Evolutionary conservation across 2,329 filamentous ascomycete species (phyloP), one percentile per base, ranked within the genome.

Genomic region (Ophiosphaerella narmari): DNA sequence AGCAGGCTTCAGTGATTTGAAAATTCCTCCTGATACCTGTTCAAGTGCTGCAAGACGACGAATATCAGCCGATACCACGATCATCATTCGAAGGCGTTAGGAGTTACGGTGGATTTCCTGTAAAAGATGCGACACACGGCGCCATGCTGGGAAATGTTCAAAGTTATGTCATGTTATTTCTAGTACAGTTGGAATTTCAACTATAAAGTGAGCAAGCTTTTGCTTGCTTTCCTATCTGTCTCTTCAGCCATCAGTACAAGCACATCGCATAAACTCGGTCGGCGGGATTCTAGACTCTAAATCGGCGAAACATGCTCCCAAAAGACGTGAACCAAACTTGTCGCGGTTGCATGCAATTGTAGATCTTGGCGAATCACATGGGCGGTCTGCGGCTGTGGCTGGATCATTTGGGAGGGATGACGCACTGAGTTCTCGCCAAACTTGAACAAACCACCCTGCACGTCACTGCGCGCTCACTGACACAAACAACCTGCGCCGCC

Each of bases 71-170:
- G 65, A 69, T 68, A 67, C 65, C 65, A 68, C 59, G 63, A 66
- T 63, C 60, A 65, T 63, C 61, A 63, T 63, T 59, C 52, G 51
- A 62, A 59, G 67, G 67, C 65, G 67, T 70, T 61, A 50, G 65
- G 62, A 60, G 62, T 61, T 66, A 43, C 47, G 57, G 49, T 61
- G 55, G 59, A 54, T 51, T 50, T 57, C 53, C 52, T 63, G 51
- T 56, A 61, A 54, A 54, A 62, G 59, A 59, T 62, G 53, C 48
- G 60, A 57, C 45, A 59, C 60, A 57, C 42, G 62, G 65, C 58
- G 62, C 62, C 60, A 50, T 60, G 47, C 54, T 55, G 39, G 41
- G 51, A 42, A 44, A 11, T 46, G 32, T 29, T 48, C 26, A 29
- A 40, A 14, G 18, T n/a, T 18, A 18, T 43, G 32, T 45, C 16